Conservation (phyloP, 2,329 filamentous ascomycete genomes). For the Grosmannia serpens region DNA sequence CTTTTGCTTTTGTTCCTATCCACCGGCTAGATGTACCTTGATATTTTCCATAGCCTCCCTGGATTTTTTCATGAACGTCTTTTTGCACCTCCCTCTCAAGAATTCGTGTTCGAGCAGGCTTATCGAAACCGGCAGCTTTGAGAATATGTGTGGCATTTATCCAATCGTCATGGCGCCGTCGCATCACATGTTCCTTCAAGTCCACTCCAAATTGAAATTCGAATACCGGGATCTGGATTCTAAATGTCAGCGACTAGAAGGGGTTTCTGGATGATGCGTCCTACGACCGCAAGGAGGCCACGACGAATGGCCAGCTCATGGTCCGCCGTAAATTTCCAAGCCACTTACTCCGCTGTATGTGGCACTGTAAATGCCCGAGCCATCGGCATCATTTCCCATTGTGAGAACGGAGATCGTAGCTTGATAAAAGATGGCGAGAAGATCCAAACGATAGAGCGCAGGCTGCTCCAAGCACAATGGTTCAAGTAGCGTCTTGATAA, state of each 20-base stretch:
- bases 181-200: slow-evolving; percentile 83
- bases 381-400: slow-evolving; percentile 34
- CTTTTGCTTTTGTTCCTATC: not conserved
- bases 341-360: slow-evolving; percentile 56
- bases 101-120: slow-evolving; percentile 87
- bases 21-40: slow-evolving; percentile 48
- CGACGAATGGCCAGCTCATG: not conserved
- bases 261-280: not conserved
- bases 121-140: slow-evolving; percentile 94
- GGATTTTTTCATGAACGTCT: slow-evolving; percentile 92
- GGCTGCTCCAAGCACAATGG: not conserved
- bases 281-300: too few relatives aligned
- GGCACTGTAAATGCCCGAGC: slow-evolving; percentile 51
- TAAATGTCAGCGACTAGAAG: slow-evolving; percentile 3
- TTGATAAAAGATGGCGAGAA: not conserved
- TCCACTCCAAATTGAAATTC: slow-evolving; percentile 80
- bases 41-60: slow-evolving; percentile 97
- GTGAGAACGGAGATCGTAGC: slow-evolving; percentile 4
- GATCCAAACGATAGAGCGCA: not conserved
- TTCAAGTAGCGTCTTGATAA: not conserved
- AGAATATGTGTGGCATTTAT: slow-evolving; percentile 99
- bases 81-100: slow-evolving; percentile 95
- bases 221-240: slow-evolving; percentile 74
- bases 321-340: not conserved
- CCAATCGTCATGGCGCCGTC: slow-evolving; percentile 85